Evolutionary conservation across 257 asterid genomes (phyloP), one percentile per base, ranked within the genome.

Genomic region (Nicotiana benthamiana): DNA sequence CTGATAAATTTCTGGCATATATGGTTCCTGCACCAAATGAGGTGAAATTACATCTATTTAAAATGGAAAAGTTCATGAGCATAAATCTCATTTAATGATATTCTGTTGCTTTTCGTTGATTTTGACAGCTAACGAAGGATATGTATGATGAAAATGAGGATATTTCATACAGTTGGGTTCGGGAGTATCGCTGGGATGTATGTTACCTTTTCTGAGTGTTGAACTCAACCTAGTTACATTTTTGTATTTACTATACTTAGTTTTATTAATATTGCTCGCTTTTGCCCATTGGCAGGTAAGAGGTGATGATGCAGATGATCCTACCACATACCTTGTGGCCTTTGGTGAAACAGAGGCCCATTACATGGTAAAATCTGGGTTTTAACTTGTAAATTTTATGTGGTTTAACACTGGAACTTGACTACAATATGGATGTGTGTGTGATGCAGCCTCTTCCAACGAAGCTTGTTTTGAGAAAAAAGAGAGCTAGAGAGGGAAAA

Each of bases 131-230:
- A 9, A 90, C 90, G 80, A 96, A 96, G 93, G 97, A 96, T 87
- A 90, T 93, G 80, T 90, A 86, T 46, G 97, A 94, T 80, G 97
- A 94, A 77, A 89, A 83, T 40, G 98, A 94, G 90, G 99, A 96
- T 85, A 84, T 90, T 63, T 85, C 96, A 17, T 94, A 91, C 85
- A 84, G 97, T 26, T 96, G 97, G 98, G 82, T 96, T 83, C 97
- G 98, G 60, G 97, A 92, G 82, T 96, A 96, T 86, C 94, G 94
- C 86, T 96, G 93, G 89, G 98, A 96, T 86, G 98, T 94, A 90
- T 24, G 97, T 85, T 85, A 60, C 81, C 79, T 64, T 80, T 4
- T 62, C 68, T 54, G 75, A 15, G 76, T 46, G 63, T 62, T 32
- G 64, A 75, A n/a, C n/a, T 75, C 64, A 43, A 26, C 52, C 13